Base-by-base conservation (phyloP, 306 rosid genomes). In the Crotalaria pallida region DNA sequence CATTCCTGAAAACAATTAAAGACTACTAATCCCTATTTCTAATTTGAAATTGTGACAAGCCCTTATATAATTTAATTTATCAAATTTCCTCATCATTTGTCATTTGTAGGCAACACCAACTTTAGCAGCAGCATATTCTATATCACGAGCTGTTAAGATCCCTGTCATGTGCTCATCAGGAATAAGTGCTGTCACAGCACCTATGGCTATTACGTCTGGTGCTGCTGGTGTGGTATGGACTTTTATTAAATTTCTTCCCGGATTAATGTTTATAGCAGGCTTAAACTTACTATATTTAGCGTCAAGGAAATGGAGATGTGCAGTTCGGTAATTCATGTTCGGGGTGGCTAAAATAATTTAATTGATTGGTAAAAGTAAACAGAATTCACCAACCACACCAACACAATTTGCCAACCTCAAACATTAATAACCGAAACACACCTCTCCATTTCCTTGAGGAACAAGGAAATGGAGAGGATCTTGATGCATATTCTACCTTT, bases 201-300 rank as follows among this genome's bases (percentile, higher is more conserved):
- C 98, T 49, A 85, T 93, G 98, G 98, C 97, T 75, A 85, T 93
- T 79, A 69, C 94, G 23, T 96, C 94, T 6, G 98, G 98, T 57
- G 97, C 98, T 29, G 79, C 98, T 5, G 98, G 98, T 19, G 98
- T 93, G 89, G 96, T 93, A 85, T 18, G 92, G 6, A 41, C 3
- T 65, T 58, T 56, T 52, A 7, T 31, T 40, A 58, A 15, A 55
- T 51, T 40, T 58, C 53, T 70, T 65, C 22, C 24, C 47, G 21
- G 18, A 23, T 49, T 18, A 33, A 19, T 16, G 17, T 44, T 10
- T 47, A 12, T 41, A 47, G 48, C 60, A 55, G 19, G 16, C 53
- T 67, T 16, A 61, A 70, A 45, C 59, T 11, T 44, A 19, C 16
- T 55, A 24, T 12, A 22, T 34, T 58, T 6, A 45, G 22, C 8